Evolutionary conservation across 2,329 filamentous ascomycete genomes (phyloP).

Genomic region (Botrytis squamosa): DNA sequence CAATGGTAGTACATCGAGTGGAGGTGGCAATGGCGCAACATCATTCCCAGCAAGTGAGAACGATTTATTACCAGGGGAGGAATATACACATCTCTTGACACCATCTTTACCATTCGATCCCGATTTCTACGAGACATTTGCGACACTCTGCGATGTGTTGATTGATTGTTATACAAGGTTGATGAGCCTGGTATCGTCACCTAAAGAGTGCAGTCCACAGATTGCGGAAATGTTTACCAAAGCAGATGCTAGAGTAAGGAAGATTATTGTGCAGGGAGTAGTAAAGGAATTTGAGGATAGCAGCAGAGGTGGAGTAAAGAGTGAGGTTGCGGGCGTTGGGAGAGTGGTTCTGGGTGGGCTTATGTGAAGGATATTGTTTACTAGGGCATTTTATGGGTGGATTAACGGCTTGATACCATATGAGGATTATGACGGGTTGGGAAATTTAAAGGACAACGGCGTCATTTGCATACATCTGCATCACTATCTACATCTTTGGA

Average conservation of each 20-base stretch:
- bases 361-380: conserved; percentile 49
- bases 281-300: conserved; percentile 93
- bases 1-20: conserved; percentile 42
- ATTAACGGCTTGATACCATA: conserved; percentile 20
- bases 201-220: conserved; percentile 66
- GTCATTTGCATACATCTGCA: conserved; percentile 13
- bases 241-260: conserved; percentile 79
- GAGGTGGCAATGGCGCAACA: conserved; percentile 39
- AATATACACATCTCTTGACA: conserved; percentile 87
- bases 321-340: conserved; percentile 80
- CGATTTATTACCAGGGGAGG: conserved; percentile 75
- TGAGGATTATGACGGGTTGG: neutral
- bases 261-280: conserved; percentile 82
- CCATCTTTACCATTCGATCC: conserved; percentile 92
- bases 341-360: conserved; percentile 87
- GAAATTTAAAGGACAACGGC: conserved; percentile 4
- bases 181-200: conserved; percentile 69
- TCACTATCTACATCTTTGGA: neutral
- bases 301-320: conserved; percentile 71
- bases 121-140: conserved; percentile 95
- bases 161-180: conserved; percentile 89
- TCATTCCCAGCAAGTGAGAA: conserved; percentile 57
- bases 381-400: conserved; percentile 20
- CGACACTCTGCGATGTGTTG: conserved; percentile 89
- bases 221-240: conserved; percentile 88